Conservation (phyloP, 192 early-diverging fungal genomes). For the Piromyces sp. region DNA sequence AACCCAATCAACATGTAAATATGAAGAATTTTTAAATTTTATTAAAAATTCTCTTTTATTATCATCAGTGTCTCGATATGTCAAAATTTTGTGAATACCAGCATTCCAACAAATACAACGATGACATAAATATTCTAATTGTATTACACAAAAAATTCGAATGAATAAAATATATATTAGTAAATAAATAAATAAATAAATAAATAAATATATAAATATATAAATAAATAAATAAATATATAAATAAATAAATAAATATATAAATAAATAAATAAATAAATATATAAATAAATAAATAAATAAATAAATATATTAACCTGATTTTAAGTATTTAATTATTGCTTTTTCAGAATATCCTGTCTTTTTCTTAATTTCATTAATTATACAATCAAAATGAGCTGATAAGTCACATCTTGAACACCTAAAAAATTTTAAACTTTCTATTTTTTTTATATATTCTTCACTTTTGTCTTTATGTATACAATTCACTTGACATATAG, state of each 20-base stretch:
- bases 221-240: no score
- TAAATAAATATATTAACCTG: not conserved
- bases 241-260: no score
- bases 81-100: not conserved
- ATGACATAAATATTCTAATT: not conserved
- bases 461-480: not conserved
- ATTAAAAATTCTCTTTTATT: conserved; percentile 16
- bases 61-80: not conserved
- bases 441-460: not conserved
- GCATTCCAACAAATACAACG: not conserved
- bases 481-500: not conserved
- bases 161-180: no score
- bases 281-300: not conserved
- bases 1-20: conserved; percentile 22
- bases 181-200: no score
- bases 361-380: not conserved
- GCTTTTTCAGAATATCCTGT: not conserved
- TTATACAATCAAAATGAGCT: not conserved
- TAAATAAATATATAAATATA: no score
- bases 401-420: not conserved
- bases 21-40: conserved; percentile 14
- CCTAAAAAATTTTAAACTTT: not conserved
- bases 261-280: no score
- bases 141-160: no score
- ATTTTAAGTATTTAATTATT: not conserved